A percentile compares a stretch with the other conserved stretches of the same genome.
Evolutionary conservation across 2,329 filamentous ascomycete genomes (phyloP).

Genomic region (Paecilomyces formosus): DNA sequence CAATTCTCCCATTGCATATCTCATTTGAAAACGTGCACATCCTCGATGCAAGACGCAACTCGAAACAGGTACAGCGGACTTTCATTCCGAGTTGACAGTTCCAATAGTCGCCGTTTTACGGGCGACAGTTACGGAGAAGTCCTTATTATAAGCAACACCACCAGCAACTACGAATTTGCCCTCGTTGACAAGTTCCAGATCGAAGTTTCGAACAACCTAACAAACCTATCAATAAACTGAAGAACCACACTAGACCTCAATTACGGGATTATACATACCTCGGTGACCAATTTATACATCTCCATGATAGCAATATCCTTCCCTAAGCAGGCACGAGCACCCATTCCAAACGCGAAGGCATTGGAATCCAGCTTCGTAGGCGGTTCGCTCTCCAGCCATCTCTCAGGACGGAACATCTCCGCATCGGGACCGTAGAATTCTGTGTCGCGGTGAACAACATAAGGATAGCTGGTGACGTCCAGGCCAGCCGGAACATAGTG

Average conservation of each 20-base stretch:
- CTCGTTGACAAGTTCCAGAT: neutral
- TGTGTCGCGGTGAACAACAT: slow-evolving; percentile 32
- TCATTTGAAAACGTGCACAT: no score
- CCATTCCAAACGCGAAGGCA: slow-evolving; percentile 14
- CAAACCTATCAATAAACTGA: neutral
- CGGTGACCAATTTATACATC: slow-evolving; percentile 12
- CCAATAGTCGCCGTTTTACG: neutral
- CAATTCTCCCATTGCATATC: no score
- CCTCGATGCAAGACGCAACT: no score
- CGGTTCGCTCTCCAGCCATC: slow-evolving; percentile 35
- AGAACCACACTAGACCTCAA: neutral
- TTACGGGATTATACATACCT: slow-evolving; percentile 6
- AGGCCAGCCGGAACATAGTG: slow-evolving; percentile 18
- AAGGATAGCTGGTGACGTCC: slow-evolving; percentile 7
- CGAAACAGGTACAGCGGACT: no score
- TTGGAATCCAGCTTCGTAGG: slow-evolving; percentile 6
- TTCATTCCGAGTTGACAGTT: neutral
- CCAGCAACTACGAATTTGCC: neutral
- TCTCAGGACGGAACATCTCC: slow-evolving; percentile 38
- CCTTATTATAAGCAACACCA: neutral
- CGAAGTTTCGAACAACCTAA: neutral
- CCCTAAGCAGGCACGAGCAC: slow-evolving; percentile 13
- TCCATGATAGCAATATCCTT: slow-evolving; percentile 18
- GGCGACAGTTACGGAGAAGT: neutral
- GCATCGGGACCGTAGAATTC: slow-evolving; percentile 38